These are phyloP conservation scores for Exophiala aquamarina DNA, from an alignment of 2,329 filamentous ascomycete genomes.

Conservation along the genomic window DNA sequence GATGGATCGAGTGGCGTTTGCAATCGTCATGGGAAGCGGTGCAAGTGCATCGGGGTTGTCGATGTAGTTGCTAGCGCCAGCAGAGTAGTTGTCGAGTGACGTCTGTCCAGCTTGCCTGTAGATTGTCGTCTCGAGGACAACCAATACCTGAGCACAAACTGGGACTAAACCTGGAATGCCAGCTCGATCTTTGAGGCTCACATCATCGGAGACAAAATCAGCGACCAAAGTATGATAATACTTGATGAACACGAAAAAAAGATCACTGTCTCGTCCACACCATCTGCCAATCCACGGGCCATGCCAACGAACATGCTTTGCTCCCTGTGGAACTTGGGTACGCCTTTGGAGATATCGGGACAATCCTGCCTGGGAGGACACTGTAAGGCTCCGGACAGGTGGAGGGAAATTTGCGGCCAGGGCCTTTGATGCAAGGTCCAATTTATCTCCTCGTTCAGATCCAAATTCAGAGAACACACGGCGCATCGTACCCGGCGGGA, in stretches of 20 bases:
- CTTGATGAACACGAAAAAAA: constrained; percentile 90
- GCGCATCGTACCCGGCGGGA: constrained; percentile 67
- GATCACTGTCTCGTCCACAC: constrained; percentile 82
- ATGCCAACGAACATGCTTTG: constrained; percentile 76
- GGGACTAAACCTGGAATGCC: constrained; percentile 75
- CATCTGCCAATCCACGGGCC: constrained; percentile 82
- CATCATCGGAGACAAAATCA: constrained; percentile 64
- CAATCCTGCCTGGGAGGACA: constrained; percentile 61
- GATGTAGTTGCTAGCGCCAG: constrained; percentile 61
- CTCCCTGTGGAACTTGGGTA: constrained; percentile 65
- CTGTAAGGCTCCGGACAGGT: constrained; percentile 60
- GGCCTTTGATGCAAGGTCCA: constrained; percentile 58
- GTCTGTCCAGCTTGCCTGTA: constrained; percentile 57
- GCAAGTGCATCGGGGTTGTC: constrained; percentile 65
- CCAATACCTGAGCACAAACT: constrained; percentile 78
- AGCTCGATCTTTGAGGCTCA: constrained; percentile 56
- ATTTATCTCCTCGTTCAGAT: constrained; percentile 49
- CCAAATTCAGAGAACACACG: constrained; percentile 70
- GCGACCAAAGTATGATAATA: constrained; percentile 78
- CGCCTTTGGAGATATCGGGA: constrained; percentile 63
- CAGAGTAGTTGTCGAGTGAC: constrained; percentile 52
- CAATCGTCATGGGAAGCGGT: constrained; percentile 62
- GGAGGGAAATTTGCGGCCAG: constrained; percentile 71
- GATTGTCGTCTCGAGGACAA: constrained; percentile 77
- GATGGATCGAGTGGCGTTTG: constrained; percentile 76